phyloP scores from a whole-genome alignment of 2,329 filamentous ascomycete species.

The Ophiostoma quercus region DNA sequence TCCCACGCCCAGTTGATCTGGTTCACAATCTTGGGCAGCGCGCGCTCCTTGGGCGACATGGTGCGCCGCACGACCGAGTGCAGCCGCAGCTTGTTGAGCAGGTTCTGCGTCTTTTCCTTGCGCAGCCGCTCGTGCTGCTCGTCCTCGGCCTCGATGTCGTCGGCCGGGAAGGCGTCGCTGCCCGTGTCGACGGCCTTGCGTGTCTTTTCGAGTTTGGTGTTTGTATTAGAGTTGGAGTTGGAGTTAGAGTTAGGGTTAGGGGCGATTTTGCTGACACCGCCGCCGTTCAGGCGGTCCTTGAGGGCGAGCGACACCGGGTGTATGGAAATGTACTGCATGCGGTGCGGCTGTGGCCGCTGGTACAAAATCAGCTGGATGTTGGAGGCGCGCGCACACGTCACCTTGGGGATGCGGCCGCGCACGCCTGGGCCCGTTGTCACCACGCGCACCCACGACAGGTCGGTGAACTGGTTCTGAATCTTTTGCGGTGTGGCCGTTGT shows the following conservation, averaged over 20 bases:
- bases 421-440: slow-evolving; percentile 48
- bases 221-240: neutral
- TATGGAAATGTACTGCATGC: slow-evolving; percentile 95
- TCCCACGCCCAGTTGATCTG: slow-evolving; percentile 97
- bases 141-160: slow-evolving; percentile 65
- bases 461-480: slow-evolving; percentile 31
- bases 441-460: slow-evolving; percentile 65
- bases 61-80: slow-evolving; percentile 77
- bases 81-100: slow-evolving; percentile 81
- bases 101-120: slow-evolving; percentile 56
- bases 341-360: slow-evolving; percentile 73
- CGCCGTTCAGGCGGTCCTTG: slow-evolving; percentile 56
- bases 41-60: slow-evolving; percentile 75
- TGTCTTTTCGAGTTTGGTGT: neutral
- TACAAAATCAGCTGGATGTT: slow-evolving; percentile 87
- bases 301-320: slow-evolving; percentile 83
- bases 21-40: slow-evolving; percentile 74
- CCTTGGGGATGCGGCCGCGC: slow-evolving; percentile 53
- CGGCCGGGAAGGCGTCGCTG: slow-evolving; percentile 31
- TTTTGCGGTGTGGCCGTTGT: neutral
- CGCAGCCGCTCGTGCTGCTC: slow-evolving; percentile 56
- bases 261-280: neutral
- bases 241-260: neutral
- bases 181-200: slow-evolving; percentile 5
- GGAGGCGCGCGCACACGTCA: slow-evolving; percentile 65